Evolutionary conservation across 192 early-diverging fungal species (phyloP).

Genomic region (Linnemannia elongata): DNA sequence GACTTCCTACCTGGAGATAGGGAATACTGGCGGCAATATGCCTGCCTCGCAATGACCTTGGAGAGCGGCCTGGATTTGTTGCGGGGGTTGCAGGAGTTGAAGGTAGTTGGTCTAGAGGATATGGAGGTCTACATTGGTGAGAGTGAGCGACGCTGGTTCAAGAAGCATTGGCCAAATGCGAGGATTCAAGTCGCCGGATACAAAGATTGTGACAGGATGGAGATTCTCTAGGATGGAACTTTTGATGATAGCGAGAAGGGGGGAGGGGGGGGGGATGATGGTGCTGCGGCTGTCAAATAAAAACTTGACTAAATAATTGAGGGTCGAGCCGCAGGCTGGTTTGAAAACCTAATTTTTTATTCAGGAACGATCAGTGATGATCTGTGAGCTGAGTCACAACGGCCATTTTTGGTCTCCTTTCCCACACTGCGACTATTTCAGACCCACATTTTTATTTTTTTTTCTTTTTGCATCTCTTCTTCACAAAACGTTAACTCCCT

Average conservation of each 20-base stretch:
- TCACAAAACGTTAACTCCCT: background rate
- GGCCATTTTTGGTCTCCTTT: background rate
- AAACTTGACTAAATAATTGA: background rate
- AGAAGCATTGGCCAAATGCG: background rate
- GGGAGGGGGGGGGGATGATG: background rate
- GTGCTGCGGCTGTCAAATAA: too few species aligned
- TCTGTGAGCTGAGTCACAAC: background rate
- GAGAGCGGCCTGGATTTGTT: too few species aligned
- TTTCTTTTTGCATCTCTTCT: slow-evolving; percentile 5
- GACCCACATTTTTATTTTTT: background rate
- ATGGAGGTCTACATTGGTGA: background rate
- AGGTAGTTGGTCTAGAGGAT: too few species aligned
- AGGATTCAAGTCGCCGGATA: background rate
- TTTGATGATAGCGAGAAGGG: background rate
- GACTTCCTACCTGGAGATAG: background rate
- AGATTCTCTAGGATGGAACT: too few species aligned
- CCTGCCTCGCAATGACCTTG: too few species aligned
- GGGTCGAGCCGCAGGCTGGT: background rate
- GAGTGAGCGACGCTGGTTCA: background rate
- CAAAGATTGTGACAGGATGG: background rate
- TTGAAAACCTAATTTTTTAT: background rate
- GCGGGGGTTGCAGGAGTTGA: background rate
- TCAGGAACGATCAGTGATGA: background rate
- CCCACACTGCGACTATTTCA: background rate
- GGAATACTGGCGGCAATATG: background rate